Percentiles rank a stretch among this genome's conserved stretches.
Evolutionary conservation across 164 flowering plant genomes (phyloP).

Genomic region (Annona squamosa): DNA sequence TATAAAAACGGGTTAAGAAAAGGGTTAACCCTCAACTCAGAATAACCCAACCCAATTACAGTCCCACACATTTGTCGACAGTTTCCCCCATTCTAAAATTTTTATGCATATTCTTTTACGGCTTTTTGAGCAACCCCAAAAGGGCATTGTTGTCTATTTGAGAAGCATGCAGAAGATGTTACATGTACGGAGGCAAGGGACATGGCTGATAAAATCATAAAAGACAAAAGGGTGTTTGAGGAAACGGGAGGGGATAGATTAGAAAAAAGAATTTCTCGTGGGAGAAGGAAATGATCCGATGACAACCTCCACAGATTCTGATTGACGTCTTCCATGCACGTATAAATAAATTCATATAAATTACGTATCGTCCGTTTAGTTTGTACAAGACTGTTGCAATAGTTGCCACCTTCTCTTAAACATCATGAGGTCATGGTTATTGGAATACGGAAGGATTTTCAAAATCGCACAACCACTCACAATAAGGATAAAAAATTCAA

Average conservation of each 20-base stretch:
- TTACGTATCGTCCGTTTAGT: too few relatives aligned
- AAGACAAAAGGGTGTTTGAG: background rate
- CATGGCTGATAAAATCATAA: background rate
- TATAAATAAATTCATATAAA: background rate
- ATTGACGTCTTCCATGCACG: conserved; percentile 1
- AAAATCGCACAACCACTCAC: too few relatives aligned
- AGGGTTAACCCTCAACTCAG: too few relatives aligned
- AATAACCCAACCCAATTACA: too few relatives aligned
- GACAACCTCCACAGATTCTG: conserved; percentile 1
- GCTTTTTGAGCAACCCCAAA: too few relatives aligned
- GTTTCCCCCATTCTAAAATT: too few relatives aligned
- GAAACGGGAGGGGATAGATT: background rate
- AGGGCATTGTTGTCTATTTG: background rate
- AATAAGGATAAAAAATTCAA: too few relatives aligned
- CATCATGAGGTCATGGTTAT: too few relatives aligned
- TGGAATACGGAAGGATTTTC: too few relatives aligned
- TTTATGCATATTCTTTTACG: too few relatives aligned
- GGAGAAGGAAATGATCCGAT: conserved; percentile 1
- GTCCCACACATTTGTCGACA: too few relatives aligned
- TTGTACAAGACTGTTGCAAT: background rate
- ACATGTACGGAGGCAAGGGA: background rate
- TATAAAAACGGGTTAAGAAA: too few relatives aligned
- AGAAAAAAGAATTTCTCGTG: background rate
- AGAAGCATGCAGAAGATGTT: background rate
- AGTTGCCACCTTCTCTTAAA: background rate